Conservation (phyloP, 805 yeast species). For the Candida taoyuanica region DNA sequence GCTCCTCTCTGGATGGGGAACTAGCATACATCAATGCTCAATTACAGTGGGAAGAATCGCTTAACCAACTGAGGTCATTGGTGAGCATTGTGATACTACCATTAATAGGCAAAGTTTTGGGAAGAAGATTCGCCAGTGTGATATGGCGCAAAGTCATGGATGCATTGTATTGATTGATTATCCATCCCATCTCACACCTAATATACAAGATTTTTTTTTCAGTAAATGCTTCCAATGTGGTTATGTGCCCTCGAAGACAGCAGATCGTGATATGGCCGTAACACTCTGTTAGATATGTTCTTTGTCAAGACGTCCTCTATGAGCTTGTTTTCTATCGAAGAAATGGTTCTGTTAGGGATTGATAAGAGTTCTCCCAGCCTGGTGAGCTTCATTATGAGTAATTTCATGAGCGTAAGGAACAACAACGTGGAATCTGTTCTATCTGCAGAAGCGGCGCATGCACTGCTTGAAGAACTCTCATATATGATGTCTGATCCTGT, state of each 20-base stretch:
- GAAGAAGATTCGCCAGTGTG: conserved; percentile 50
- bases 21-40: conserved; percentile 43
- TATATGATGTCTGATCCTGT: background rate
- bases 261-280: conserved; percentile 22
- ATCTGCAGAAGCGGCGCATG: background rate
- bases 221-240: conserved; percentile 11
- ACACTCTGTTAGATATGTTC: conserved; percentile 17
- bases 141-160: conserved; percentile 24
- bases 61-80: conserved; percentile 54
- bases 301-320: conserved; percentile 21
- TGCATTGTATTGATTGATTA: conserved; percentile 9
- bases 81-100: conserved; percentile 60
- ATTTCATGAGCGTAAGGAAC: conserved; percentile 15
- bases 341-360: background rate
- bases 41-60: conserved; percentile 69
- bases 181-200: no score
- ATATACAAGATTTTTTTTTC: no score
- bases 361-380: conserved; percentile 8
- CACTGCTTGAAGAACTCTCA: no score
- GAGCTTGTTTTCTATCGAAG: conserved; percentile 14
- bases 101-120: conserved; percentile 59
- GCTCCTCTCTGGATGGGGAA: conserved; percentile 21
- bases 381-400: conserved; percentile 17
- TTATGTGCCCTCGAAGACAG: conserved; percentile 10
- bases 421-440: conserved; percentile 16